Conservation (phyloP, 169 alveolate genomes). For the Cryptosporidium felis region DNA sequence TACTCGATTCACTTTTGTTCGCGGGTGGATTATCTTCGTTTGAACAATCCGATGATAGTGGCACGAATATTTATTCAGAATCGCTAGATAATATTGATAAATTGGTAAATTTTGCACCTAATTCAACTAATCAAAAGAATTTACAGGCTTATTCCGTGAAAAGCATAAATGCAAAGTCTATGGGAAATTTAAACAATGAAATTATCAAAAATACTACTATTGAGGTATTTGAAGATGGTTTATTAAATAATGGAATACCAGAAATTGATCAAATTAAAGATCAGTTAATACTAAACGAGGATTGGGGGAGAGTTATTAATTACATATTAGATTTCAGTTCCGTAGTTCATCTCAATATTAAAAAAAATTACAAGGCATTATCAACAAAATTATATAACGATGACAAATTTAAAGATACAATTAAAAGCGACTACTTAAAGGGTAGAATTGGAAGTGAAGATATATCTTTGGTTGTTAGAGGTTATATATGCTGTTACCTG, state of each 20-base stretch:
- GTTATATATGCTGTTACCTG: slow-evolving; percentile 24
- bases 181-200: neutral
- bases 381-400: neutral
- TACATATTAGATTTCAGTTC: slow-evolving; percentile 5
- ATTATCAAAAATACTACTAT: neutral
- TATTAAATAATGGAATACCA: neutral
- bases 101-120: too few relatives aligned
- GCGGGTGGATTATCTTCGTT: slow-evolving; percentile 68
- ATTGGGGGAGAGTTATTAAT: slow-evolving; percentile 1
- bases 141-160: neutral
- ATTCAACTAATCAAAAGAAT: neutral
- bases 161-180: neutral
- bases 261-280: slow-evolving; percentile 3
- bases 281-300: neutral
- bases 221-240: neutral
- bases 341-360: neutral
- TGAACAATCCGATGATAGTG: too few relatives aligned
- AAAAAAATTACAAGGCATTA: neutral
- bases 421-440: neutral
- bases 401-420: neutral
- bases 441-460: slow-evolving; percentile 13
- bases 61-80: too few relatives aligned
- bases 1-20: slow-evolving; percentile 53
- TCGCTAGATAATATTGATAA: too few relatives aligned
- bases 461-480: neutral